phyloP scores from a whole-genome alignment of 176 grass and related monocot genomes.

The Alopecurus myosuroides region DNA sequence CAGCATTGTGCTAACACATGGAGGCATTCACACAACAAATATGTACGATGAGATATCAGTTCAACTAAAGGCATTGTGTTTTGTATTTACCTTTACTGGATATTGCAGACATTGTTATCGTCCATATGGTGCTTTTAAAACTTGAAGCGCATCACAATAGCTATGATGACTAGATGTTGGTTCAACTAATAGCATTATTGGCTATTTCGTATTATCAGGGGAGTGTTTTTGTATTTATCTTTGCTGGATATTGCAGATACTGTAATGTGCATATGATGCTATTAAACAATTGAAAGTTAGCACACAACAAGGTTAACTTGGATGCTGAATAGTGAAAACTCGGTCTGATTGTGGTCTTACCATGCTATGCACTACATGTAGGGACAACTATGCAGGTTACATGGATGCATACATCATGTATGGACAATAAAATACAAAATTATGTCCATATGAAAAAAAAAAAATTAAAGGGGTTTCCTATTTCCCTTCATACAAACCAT shows the following conservation, averaged over 20 bases:
- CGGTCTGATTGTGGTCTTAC: neutral
- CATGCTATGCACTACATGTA: neutral
- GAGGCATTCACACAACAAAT: neutral
- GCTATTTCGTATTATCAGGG: no score
- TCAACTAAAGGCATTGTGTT: neutral
- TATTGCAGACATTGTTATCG: no score
- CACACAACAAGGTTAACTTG: neutral
- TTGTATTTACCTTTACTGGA: neutral
- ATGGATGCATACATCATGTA: neutral
- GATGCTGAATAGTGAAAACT: neutral
- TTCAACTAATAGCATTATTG: no score
- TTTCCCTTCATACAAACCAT: neutral
- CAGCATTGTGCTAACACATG: neutral
- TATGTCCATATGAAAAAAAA: neutral
- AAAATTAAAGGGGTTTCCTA: neutral
- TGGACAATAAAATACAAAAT: conserved; percentile 1
- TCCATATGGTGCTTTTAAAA: no score
- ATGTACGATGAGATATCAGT: conserved; percentile 5
- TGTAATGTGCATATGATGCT: neutral
- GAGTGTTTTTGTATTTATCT: neutral
- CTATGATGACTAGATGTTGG: no score
- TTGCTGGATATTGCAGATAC: neutral
- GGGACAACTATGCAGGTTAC: neutral
- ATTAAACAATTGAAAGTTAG: neutral
- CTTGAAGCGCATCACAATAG: no score